Base-by-base conservation (phyloP, 148 eudicot species). In the Heliosperma pusillum region DNA sequence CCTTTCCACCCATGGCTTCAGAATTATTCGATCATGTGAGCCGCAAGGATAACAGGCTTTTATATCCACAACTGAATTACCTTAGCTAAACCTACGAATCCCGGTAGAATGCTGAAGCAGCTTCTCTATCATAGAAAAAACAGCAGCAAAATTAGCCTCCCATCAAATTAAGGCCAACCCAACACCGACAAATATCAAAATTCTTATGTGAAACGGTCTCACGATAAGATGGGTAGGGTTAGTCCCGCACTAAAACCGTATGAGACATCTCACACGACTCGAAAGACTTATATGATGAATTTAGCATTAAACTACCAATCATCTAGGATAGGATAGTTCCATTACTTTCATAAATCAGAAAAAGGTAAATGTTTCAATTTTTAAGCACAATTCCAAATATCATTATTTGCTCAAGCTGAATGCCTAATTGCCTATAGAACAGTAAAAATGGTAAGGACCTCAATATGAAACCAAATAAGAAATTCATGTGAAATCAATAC, bases 1-100 rank as follows among this genome's bases (percentile, higher is more conserved):
- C 79, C 60, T 61, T 81, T 65, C 66, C 83, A 74, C 83, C 87
- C 94, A 91, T 89, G 66, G 70, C 73, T 45, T 58, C 33, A 75
- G 60, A 72, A 78, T 80, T 61, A 78, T 36, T 20, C 74, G 72
- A 71, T 66, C 85, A 82, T 82, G 63, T 59, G 74, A 71, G 70
- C 58, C 36, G 60, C 69, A 53, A 55, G 24, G 69, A 65, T 22
- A 21, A 4, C 70, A 19, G 17, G 67, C 76, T 24, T 26, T 57
- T 42, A 29, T 25, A 70, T 19, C 15, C 19, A 62, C 72, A 45
- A 63, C 21, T 42, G 19, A 65, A 42, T 52, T 64, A 21, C 47
- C 56, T 64, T 42, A 45, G 44, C 56, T 7, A 40, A 13, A 69
- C 40, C 60, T 16, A 29, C 20, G n/a, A 40, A 63, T 9, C 50